Conservation (phyloP, 768 basidiomycete species). For the Tylopilus subfusipes region DNA sequence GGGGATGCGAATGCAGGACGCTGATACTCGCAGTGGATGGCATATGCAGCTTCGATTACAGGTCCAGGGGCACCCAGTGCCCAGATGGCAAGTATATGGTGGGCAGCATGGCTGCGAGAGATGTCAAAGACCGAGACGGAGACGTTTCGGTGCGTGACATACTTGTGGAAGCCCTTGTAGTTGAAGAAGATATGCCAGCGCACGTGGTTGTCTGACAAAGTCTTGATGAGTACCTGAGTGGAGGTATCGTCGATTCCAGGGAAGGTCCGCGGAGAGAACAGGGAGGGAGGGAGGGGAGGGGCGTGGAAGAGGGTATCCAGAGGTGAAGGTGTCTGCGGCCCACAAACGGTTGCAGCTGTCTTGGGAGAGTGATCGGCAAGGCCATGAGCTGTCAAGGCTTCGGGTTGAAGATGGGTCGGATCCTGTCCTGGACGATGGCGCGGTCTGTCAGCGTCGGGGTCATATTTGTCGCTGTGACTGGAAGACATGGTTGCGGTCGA, state of each 20-base stretch:
- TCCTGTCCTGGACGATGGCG: slow-evolving; percentile 18
- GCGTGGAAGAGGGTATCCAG: slow-evolving; percentile 20
- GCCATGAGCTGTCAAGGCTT: slow-evolving; percentile 20
- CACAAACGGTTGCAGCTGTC: slow-evolving; percentile 11
- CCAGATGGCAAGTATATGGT: slow-evolving; percentile 58
- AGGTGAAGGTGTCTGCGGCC: slow-evolving; percentile 7
- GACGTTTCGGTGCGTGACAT: slow-evolving; percentile 4
- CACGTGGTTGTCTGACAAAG: slow-evolving; percentile 49
- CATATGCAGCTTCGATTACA: slow-evolving; percentile 42
- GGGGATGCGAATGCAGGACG: slow-evolving; percentile 33
- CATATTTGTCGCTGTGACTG: neutral
- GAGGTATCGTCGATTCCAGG: slow-evolving; percentile 38
- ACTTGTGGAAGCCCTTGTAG: slow-evolving; percentile 33
- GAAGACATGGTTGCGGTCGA: slow-evolving; percentile 10
- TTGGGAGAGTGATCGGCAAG: slow-evolving; percentile 19
- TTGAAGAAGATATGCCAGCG: slow-evolving; percentile 58
- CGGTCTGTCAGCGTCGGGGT: slow-evolving; percentile 11
- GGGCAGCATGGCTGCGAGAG: slow-evolving; percentile 47
- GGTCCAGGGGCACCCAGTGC: slow-evolving; percentile 49
- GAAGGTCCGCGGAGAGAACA: slow-evolving; percentile 31
- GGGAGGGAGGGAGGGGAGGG: slow-evolving; percentile 29
- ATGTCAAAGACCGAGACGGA: slow-evolving; percentile 19
- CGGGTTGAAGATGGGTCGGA: slow-evolving; percentile 18
- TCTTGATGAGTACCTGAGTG: slow-evolving; percentile 37
- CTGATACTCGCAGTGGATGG: slow-evolving; percentile 38